Evolutionary conservation across 2,329 filamentous ascomycete genomes (phyloP), one percentile per base, ranked within the genome.

Genomic region (Trichophyton schoenleinii): DNA sequence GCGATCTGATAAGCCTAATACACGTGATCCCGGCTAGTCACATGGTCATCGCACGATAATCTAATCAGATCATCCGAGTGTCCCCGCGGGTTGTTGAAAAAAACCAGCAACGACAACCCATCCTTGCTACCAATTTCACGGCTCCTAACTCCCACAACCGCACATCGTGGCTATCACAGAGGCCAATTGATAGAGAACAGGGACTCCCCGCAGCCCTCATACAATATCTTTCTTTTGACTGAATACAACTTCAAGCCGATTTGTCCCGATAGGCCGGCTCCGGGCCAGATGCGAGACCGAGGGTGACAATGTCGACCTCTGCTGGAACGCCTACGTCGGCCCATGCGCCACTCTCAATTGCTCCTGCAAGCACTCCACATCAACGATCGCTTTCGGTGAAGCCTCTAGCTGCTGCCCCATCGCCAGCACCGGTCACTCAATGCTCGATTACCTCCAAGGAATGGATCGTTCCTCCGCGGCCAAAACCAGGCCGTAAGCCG

Each of bases 401-500:
- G 63, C 71, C 73, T 36, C 53, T 67, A 31, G 67, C 71, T 38
- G 67, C 72, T 48, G 74, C 74, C 67, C 60, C 65, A 34, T 73
- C 71, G 11, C 71, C 75, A 18, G 70, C 70, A 38, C 71, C 73
- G 42, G 66, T 72, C 42, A 73, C 74, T 7, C 72, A 75, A 63
- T 69, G 74, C 60, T 78, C 80, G 59, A 83, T 91, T 72, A 92
- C 88, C 41, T 88, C 83, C 68, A 91, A 86, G 73, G 87, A 92
- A 83, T 94, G 89, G 89, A 81, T 92, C 25, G 85, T 94, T 52
- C 89, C 89, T 25, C 89, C 89, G 31, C 82, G 89, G 63, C 89
- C 89, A 83, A 99, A 97, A 77, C 92, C 94, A 4, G 94, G 94
- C 58, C 85, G 94, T 64, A 99, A 99, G 80, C 94, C 92, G 25